Percentiles rank a stretch among this genome's conserved stretches.
Evolutionary conservation across 352 stramenopile genomes (phyloP).

Genomic region (Phytophthora cajani): DNA sequence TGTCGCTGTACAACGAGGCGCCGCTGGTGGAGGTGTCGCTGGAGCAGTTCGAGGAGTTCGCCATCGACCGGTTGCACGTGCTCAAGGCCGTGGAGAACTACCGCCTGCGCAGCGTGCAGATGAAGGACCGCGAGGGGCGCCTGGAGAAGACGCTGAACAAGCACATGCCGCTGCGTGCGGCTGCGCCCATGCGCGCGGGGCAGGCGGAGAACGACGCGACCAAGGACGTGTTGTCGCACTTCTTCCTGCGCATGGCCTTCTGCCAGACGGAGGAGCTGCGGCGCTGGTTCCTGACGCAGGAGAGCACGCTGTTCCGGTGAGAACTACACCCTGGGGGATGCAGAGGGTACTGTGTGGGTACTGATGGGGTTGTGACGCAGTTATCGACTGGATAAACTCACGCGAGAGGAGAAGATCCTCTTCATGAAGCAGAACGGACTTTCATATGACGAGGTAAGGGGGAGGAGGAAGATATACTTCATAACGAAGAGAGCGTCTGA

Average conservation of each 20-base stretch:
- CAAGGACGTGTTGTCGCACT: slow-evolving; percentile 97
- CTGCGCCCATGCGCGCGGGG: slow-evolving; percentile 44
- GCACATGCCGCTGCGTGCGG: slow-evolving; percentile 74
- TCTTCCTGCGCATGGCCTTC: slow-evolving; percentile 98
- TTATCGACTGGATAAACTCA: slow-evolving; percentile 90
- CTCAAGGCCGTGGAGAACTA: slow-evolving; percentile 91
- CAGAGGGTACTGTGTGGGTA: background rate
- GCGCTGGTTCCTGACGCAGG: slow-evolving; percentile 97
- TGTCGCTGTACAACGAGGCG: slow-evolving; percentile 95
- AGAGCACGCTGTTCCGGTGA: slow-evolving; percentile 94
- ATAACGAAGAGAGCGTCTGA: background rate
- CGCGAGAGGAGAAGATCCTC: slow-evolving; percentile 84
- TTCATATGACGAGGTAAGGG: slow-evolving; percentile 68
- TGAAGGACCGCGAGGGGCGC: slow-evolving; percentile 74
- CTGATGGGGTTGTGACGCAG: slow-evolving; percentile 27
- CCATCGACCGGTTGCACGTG: slow-evolving; percentile 95
- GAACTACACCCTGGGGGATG: background rate
- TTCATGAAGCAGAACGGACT: slow-evolving; percentile 91
- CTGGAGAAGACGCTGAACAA: slow-evolving; percentile 90
- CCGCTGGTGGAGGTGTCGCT: slow-evolving; percentile 96
- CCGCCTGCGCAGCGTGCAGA: slow-evolving; percentile 72
- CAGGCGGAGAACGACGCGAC: slow-evolving; percentile 70
- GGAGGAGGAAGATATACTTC: background rate
- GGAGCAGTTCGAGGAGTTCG: slow-evolving; percentile 98
- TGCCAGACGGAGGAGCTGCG: slow-evolving; percentile 97